Evolutionary conservation across 768 basidiomycete species (phyloP), one percentile per base, ranked within the genome.

Genomic region (Hygrocybe punicea): DNA sequence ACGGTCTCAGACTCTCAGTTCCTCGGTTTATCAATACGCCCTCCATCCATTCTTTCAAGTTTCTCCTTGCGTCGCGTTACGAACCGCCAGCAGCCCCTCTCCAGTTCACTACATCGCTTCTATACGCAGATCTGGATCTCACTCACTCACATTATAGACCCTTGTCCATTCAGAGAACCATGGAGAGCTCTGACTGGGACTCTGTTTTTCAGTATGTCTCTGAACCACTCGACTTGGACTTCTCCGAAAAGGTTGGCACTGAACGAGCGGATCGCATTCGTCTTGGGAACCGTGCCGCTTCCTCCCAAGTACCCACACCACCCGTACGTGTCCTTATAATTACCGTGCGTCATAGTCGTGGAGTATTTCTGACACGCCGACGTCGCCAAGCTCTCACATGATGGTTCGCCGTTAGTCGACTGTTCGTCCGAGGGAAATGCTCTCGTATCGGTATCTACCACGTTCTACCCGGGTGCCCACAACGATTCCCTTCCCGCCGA

Each of bases 401-500:
- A 78, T 56, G 76, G 76, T 42, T 78, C 78, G 7, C 78, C 79
- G 1, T 62, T 71, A 40, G 63, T 73, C 4, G 76, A 81, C 33
- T 68, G 76, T 16, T 59, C 63, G 14, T 61, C 59, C 19, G 73
- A 77, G 21, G 61, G 46, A 17, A 80, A 70, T 47, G 71, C 77
- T 2, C 73, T 78, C 52, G 85, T 92, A 55, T 89, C 89, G 1
- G 84, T 93, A 35, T 91, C 89, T 14, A 93, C 91, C 24, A 89
- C 89, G 0, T 93, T 92, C 72, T 85, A 81, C 64, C 89, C 90
- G 2, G 84, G 81, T 36, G 83, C 87, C 3, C 80, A 83, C 57
- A 79, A 80, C 58, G 75, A 81, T 35, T 63, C 80, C 0, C 67
- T 78, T n/a, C 76, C 78, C 1, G 83, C 87, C 1, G 86, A 93